Evolutionary conservation across 1,284 basidiomycete genomes (phyloP), one percentile per base, ranked within the genome.

Genomic region (Schizopora paradoxa): DNA sequence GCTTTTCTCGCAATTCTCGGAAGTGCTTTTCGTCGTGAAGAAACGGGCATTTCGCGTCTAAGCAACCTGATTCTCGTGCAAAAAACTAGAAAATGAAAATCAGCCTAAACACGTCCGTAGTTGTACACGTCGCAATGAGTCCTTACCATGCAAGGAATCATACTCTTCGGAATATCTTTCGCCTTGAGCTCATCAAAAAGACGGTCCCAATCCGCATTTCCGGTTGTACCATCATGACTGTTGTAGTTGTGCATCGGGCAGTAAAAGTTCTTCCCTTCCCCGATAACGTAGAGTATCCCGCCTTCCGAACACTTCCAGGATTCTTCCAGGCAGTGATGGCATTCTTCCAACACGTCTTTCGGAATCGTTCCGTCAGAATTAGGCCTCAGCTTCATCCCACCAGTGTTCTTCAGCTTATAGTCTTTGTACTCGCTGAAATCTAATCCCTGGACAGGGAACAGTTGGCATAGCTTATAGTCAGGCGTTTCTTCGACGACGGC

Each of bases 61-160:
- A 40, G 46, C 57, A 60, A 6, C 58, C 57, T 11, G 52, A 25
- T 34, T n/a, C n/a, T n/a, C n/a, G n/a, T n/a, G n/a, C n/a, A n/a
- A n/a, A n/a, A n/a, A n/a, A n/a, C n/a, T n/a, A n/a, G n/a, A n/a
- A 21, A 10, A 39, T 19, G 25, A 16, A 16, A 35, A 18, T 6
- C 7, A 35, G 14, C n/a, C 7, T 6, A 35, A 7, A 16, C 6
- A 35, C 6, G 33, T 14, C 6, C n/a, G n/a, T 13, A 6, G 2
- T 3, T 6, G 3, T 35, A n/a, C 33, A 32, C 23, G 29, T 31
- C 33, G 22, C 31, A 16, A 18, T 29, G 10, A 44, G 26, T 21
- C 26, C 55, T 38, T 26, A 56, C 57, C 57, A 57, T 57, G 52
- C 57, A 60, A 10, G 53, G 56, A 6, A 58, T 41, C 19, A 56